Conservation (phyloP, 106 monocot genomes). For the Acanthochlamys bracteata region DNA sequence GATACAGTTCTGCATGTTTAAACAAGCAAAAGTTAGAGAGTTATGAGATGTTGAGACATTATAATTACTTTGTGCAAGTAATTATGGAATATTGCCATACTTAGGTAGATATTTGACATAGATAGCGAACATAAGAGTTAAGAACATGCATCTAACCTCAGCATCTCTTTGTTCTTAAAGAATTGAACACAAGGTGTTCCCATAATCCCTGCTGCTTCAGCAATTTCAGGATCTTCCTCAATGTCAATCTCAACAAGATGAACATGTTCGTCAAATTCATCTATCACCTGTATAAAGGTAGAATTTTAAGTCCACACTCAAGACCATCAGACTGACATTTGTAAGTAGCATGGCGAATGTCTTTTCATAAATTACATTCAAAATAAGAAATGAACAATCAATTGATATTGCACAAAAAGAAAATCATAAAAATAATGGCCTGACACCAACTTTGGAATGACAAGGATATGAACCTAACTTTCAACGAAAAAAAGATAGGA, state of each 20-base stretch:
- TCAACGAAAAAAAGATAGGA: too few relatives aligned
- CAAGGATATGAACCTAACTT: too few relatives aligned
- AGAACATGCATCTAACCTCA: slow-evolving; percentile 38
- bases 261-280: slow-evolving; percentile 73
- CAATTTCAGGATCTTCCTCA: slow-evolving; percentile 93
- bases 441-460: too few relatives aligned
- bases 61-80: too few relatives aligned
- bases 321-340: too few relatives aligned
- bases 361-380: too few relatives aligned
- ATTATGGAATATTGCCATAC: too few relatives aligned
- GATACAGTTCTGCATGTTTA: slow-evolving; percentile 59
- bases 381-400: not conserved
- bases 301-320: not conserved
- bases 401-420: not conserved
- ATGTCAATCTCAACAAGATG: slow-evolving; percentile 97
- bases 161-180: slow-evolving; percentile 95
- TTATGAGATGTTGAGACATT: too few relatives aligned
- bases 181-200: slow-evolving; percentile 98
- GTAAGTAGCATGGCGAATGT: too few relatives aligned
- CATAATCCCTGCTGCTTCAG: slow-evolving; percentile 96
- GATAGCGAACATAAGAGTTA: not conserved
- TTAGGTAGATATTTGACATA: not conserved
- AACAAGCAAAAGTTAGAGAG: not conserved
- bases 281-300: slow-evolving; percentile 62
- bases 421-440: too few relatives aligned